These are phyloP conservation scores for Noccaea bulbosa DNA, from an alignment of 345 rosid species.

Conservation along the genomic window DNA sequence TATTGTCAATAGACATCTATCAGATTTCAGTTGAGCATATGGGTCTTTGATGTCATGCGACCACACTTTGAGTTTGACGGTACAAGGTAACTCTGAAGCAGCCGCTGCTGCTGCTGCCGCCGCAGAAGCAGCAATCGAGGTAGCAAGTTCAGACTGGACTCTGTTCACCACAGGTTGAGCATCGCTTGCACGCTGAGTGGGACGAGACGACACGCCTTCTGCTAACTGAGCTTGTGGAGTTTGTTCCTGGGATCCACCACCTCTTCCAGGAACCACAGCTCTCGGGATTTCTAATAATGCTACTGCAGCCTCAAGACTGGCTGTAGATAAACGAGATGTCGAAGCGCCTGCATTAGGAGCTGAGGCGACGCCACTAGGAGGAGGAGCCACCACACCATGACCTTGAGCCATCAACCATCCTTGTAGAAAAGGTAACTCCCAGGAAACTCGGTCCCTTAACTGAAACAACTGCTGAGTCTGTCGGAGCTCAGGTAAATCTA, in stretches of 20 bases:
- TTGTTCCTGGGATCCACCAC: slow-evolving; percentile 43
- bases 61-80: slow-evolving; percentile 93
- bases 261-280: slow-evolving; percentile 57
- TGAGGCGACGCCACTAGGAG: slow-evolving; percentile 41
- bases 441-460: slow-evolving; percentile 58
- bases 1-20: slow-evolving; percentile 69
- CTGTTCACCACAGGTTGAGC: slow-evolving; percentile 64
- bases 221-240: slow-evolving; percentile 49
- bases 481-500: slow-evolving; percentile 52
- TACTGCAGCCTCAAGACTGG: slow-evolving; percentile 55
- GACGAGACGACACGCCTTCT: slow-evolving; percentile 47
- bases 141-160: slow-evolving; percentile 73
- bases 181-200: slow-evolving; percentile 46
- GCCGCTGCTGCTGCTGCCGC: no score
- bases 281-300: slow-evolving; percentile 59
- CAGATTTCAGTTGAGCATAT: slow-evolving; percentile 60
- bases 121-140: slow-evolving; percentile 65
- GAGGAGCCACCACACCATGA: slow-evolving; percentile 57
- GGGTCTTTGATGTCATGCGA: slow-evolving; percentile 77
- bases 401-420: slow-evolving; percentile 81
- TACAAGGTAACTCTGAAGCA: slow-evolving; percentile 84
- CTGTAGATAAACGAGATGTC: slow-evolving; percentile 43
- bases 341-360: slow-evolving; percentile 46
- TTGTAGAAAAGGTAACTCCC: slow-evolving; percentile 77
- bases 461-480: slow-evolving; percentile 59